Conservation (phyloP, 192 early-diverging fungal genomes). For the Podila epicladia region DNA sequence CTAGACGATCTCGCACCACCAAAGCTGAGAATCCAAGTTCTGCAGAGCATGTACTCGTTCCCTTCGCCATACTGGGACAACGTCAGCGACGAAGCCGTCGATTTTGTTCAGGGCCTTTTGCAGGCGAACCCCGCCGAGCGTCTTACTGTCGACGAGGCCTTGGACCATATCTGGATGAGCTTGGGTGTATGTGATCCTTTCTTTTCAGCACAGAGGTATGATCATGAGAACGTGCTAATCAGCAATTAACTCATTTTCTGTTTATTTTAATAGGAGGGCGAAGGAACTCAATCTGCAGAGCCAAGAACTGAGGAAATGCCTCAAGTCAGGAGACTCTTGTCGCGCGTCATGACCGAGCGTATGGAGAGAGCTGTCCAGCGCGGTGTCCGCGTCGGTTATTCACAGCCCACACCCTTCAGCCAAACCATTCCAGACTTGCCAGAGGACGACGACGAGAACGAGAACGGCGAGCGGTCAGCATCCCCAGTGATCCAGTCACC, state of each 20-base stretch:
- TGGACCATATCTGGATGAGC: constrained; percentile 45
- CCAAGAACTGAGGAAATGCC: constrained; percentile 13
- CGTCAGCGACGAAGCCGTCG: constrained; percentile 66
- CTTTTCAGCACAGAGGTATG: neutral
- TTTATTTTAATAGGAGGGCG: constrained; percentile 20
- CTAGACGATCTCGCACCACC: constrained; percentile 64
- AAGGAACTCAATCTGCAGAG: constrained; percentile 18
- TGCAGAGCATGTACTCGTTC: constrained; percentile 80
- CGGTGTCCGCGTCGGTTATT: constrained; percentile 37
- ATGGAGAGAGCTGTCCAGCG: constrained; percentile 38
- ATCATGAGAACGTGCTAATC: neutral
- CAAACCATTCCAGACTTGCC: constrained; percentile 33
- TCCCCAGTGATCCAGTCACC: constrained; percentile 17
- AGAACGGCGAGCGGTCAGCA: neutral
- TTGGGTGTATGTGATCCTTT: constrained; percentile 23
- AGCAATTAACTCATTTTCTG: neutral
- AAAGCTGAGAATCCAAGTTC: constrained; percentile 68
- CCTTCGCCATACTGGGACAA: constrained; percentile 84
- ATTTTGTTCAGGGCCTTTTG: constrained; percentile 36
- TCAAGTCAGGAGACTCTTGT: constrained; percentile 12
- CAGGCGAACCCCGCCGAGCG: constrained; percentile 6
- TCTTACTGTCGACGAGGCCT: constrained; percentile 25
- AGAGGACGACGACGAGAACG: constrained; percentile 15
- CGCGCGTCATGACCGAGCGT: constrained; percentile 40
- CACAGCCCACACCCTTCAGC: constrained; percentile 30